A percentile compares a stretch with the other conserved stretches of the same genome.
phyloP scores from a whole-genome alignment of 2,329 filamentous ascomycete genomes.

The Trichoderma hamatum region DNA sequence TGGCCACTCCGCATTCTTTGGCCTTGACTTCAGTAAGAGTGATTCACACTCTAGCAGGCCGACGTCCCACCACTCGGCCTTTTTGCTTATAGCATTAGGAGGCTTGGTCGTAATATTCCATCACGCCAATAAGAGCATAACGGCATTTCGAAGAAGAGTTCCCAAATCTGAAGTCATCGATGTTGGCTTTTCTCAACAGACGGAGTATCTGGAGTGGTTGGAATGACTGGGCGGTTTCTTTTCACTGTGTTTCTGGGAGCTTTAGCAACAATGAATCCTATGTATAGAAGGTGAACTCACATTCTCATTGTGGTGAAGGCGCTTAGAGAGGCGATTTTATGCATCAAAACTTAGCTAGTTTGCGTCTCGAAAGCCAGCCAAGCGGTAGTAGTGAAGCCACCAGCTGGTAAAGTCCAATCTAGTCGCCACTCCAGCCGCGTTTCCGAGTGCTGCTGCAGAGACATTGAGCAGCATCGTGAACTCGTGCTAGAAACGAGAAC shows the following conservation, averaged over 20 bases:
- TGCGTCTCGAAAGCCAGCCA: conserved; percentile 25
- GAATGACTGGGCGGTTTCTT: not conserved
- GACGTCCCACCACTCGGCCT: no score
- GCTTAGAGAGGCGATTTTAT: not conserved
- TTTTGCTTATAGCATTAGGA: no score
- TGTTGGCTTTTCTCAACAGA: not conserved
- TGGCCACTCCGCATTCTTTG: no score
- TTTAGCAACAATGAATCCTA: not conserved
- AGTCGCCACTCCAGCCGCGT: not conserved
- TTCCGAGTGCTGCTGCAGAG: not conserved
- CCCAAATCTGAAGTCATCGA: no score
- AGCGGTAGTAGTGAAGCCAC: conserved; percentile 25
- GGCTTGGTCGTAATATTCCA: no score
- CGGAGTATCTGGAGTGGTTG: not conserved
- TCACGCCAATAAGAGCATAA: no score
- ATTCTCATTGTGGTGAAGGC: not conserved
- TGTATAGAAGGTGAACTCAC: not conserved
- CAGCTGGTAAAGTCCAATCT: conserved; percentile 22
- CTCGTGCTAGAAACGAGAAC: conserved; percentile 25
- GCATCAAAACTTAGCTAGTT: conserved; percentile 12
- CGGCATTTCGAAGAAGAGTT: no score
- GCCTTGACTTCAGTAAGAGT: no score
- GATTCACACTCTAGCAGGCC: no score
- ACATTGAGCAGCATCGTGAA: conserved; percentile 27
- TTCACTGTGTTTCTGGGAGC: not conserved